Evolutionary conservation across 2,329 filamentous ascomycete genomes (phyloP).

Genomic region (Microdochium trichocladiopsis): DNA sequence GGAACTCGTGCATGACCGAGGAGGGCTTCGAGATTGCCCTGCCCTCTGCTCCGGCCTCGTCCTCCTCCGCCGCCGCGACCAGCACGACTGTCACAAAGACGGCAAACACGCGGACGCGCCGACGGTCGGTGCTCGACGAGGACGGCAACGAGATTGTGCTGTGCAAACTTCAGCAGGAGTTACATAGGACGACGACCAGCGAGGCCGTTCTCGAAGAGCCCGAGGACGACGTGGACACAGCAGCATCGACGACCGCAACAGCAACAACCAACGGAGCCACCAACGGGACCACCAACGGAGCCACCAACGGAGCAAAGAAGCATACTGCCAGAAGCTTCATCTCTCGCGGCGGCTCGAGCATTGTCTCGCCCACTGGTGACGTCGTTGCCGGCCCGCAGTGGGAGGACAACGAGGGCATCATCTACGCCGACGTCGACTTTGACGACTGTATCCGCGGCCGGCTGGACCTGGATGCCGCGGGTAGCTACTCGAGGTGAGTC

Average conservation of each 20-base stretch:
- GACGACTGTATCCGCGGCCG: conserved; percentile 79
- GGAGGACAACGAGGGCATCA: conserved; percentile 65
- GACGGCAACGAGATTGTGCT: conserved; percentile 50
- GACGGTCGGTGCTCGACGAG: conserved; percentile 40
- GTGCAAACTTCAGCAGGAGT: conserved; percentile 3
- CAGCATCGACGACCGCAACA: conserved; percentile 6
- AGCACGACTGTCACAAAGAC: too few species aligned
- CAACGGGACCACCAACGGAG: conserved; percentile 1
- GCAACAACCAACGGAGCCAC: neutral
- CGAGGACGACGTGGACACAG: conserved; percentile 10
- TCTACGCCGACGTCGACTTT: conserved; percentile 72
- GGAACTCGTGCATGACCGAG: conserved; percentile 34
- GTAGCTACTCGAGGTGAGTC: conserved; percentile 72
- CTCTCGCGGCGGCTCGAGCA: conserved; percentile 73
- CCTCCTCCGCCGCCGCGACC: neutral
- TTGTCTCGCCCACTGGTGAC: conserved; percentile 74
- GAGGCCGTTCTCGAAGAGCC: conserved; percentile 12
- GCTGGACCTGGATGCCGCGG: conserved; percentile 76
- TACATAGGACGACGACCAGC: neutral
- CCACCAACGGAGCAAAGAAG: neutral
- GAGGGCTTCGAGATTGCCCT: conserved; percentile 41
- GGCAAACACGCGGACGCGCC: conserved; percentile 12
- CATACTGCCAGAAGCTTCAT: conserved; percentile 32
- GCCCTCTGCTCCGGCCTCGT: conserved; percentile 10
- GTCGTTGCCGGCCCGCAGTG: conserved; percentile 75